These are phyloP conservation scores for Fusarium gaditjirri DNA, from an alignment of 2,329 filamentous ascomycete species.

Conservation along the genomic window DNA sequence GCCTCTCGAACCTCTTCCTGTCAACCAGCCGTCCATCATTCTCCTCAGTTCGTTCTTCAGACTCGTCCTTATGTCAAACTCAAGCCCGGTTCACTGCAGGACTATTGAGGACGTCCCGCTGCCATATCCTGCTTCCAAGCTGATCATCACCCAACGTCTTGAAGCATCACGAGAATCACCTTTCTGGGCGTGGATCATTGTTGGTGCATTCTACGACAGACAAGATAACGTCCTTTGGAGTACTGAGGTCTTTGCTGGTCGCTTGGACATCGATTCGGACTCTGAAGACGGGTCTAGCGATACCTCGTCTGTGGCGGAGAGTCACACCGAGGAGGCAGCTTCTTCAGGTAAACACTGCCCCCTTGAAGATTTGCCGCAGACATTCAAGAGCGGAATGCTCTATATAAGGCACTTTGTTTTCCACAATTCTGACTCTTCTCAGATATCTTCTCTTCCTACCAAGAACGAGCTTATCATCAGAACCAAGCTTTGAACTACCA, in stretches of 20 bases:
- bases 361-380: background rate
- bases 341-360: conserved; percentile 34
- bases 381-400: conserved; percentile 1
- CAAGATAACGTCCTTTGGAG: conserved; percentile 57
- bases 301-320: conserved; percentile 21
- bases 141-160: conserved; percentile 58
- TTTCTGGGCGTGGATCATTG: conserved; percentile 59
- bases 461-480: background rate
- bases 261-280: conserved; percentile 41
- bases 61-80: conserved; percentile 38
- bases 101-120: conserved; percentile 49
- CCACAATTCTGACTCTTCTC: conserved; percentile 7
- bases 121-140: conserved; percentile 58
- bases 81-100: conserved; percentile 27
- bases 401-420: conserved; percentile 23
- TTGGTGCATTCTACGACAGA: conserved; percentile 60
- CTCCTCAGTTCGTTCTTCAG: background rate
- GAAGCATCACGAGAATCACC: conserved; percentile 46
- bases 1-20: background rate
- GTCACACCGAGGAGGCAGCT: conserved; percentile 21
- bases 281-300: conserved; percentile 39
- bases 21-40: background rate
- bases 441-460: conserved; percentile 27
- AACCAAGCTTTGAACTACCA: background rate
- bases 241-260: conserved; percentile 55